These are phyloP conservation scores for Pythium volutum DNA, from an alignment of 352 stramenopile species.

Conservation along the genomic window DNA sequence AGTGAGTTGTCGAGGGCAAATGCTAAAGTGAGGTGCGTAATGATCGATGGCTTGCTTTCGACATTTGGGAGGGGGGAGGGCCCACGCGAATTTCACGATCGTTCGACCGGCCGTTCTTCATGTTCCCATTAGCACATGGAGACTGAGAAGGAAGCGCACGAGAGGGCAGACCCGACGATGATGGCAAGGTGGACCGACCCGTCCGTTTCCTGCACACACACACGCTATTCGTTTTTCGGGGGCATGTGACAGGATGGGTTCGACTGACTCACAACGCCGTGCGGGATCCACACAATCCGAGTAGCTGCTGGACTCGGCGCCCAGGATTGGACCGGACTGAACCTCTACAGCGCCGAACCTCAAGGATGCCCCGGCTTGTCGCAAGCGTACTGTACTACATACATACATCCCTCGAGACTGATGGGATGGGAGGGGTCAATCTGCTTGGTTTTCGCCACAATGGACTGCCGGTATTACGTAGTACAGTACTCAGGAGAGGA, in stretches of 20 bases:
- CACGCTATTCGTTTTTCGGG: not conserved
- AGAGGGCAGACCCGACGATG: not conserved
- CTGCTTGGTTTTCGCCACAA: not conserved
- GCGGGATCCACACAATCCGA: conserved; percentile 10
- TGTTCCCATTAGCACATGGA: conserved; percentile 12
- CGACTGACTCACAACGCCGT: conserved; percentile 1
- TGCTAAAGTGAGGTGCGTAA: conserved; percentile 1
- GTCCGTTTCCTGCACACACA: not conserved
- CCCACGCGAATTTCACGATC: not conserved
- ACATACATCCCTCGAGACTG: not conserved
- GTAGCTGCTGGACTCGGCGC: conserved; percentile 12
- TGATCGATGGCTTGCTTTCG: not conserved
- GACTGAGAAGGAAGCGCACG: not conserved
- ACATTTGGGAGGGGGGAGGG: not conserved
- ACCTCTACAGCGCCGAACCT: conserved; percentile 10
- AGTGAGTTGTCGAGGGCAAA: conserved; percentile 1
- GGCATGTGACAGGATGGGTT: conserved; percentile 25
- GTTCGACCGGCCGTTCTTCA: not conserved
- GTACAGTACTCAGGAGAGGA: too few relatives aligned
- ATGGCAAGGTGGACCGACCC: not conserved
- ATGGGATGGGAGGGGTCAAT: not conserved
- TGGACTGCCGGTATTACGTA: too few relatives aligned
- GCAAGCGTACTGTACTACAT: not conserved
- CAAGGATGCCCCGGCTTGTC: conserved; percentile 10
- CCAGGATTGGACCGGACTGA: not conserved